Conservation (phyloP, 2,329 filamentous ascomycete genomes). For the Beauveria medogensis region DNA sequence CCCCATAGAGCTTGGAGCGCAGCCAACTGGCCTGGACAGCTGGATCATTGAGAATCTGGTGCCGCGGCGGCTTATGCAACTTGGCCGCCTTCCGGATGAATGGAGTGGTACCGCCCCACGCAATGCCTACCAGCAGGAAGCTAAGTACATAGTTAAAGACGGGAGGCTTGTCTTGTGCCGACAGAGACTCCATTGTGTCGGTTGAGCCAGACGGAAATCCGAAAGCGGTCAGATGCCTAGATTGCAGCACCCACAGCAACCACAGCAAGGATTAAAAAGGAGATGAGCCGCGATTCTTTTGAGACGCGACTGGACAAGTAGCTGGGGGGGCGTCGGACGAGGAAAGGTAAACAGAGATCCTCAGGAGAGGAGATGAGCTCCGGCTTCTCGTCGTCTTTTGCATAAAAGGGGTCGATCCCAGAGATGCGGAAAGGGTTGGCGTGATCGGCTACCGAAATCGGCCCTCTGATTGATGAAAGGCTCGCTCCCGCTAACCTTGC, state of each 20-base stretch:
- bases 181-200: neutral
- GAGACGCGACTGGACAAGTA: neutral
- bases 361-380: neutral
- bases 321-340: neutral
- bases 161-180: conserved; percentile 31
- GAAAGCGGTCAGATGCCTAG: neutral
- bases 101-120: conserved; percentile 86
- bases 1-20: conserved; percentile 52
- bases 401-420: neutral
- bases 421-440: neutral
- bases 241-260: neutral
- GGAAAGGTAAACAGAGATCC: neutral
- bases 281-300: neutral
- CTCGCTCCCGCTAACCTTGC: neutral
- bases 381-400: neutral
- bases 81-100: conserved; percentile 86
- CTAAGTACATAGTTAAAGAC: conserved; percentile 77
- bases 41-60: conserved; percentile 44
- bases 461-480: neutral
- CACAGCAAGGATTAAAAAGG: neutral
- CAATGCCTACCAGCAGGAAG: conserved; percentile 83
- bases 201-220: neutral
- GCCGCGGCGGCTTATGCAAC: conserved; percentile 57
- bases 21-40: conserved; percentile 51
- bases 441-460: neutral